Evolutionary conservation across 192 early-diverging fungal species (phyloP), one percentile per base, ranked within the genome.

Genomic region (Coemansia reversa): DNA sequence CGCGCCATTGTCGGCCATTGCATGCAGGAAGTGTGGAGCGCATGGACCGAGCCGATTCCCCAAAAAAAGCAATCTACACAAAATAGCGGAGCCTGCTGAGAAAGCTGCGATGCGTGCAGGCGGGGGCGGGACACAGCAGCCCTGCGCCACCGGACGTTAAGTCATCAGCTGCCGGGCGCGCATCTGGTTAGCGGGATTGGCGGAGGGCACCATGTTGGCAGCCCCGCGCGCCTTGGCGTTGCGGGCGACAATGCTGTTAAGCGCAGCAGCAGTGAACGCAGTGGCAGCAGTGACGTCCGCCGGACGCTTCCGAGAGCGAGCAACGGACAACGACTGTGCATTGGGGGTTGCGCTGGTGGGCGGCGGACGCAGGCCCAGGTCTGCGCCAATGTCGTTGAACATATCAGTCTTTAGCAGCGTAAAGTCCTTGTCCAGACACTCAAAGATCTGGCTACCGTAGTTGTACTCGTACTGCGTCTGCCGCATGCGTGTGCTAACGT

Each of bases 381-480:
- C 32, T 51, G 29, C 33, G 42, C 55, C 69, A 50, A 68, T 23
- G 50, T 66, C 67, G 12, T 59, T 62, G 61, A 79, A 79, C 27
- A 63, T 28, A 29, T 79, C 76, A 1, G 76, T 79, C 58, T 79
- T 79, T 7, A 79, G 53, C 48, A 79, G 66, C 42, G 73, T 30
- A 5, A 72, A 53, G 27, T 79, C 76, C 62, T 70, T 73, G 64
- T 79, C 76, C 33, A 70, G 51, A 49, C 70, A 69, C 57, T 79
- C 76, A 48, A 79, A 79, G 32, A 79, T 79, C 63, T 79, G 76
- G 63, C 76, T 79, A 28, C 76, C 76, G 63, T 70, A 79, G 27
- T 69, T 79, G 67, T 79, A 79, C 29, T 79, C 76, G 54, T 79
- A 79, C 67, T 70, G 76, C 28, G 76, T 79, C 70, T 79, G 76